Percentiles rank a stretch among this genome's conserved stretches.
phyloP scores from a whole-genome alignment of 108 stramenopile genomes.

The Skeletonema costatum region DNA sequence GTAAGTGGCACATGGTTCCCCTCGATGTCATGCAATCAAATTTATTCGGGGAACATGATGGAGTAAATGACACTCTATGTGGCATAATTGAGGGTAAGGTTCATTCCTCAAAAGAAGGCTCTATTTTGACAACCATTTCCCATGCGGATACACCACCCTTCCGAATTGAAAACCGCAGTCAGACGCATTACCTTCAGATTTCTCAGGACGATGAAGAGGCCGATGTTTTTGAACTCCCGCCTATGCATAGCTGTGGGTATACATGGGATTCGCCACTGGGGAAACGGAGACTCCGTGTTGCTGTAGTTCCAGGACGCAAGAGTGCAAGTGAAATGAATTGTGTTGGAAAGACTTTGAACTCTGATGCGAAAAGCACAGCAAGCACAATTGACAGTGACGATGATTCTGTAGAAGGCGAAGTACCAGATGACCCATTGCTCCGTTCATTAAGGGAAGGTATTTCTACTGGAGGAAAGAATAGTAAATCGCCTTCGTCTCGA shows the following conservation, averaged over 20 bases:
- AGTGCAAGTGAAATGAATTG: slow-evolving; percentile 1
- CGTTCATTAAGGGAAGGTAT: background rate
- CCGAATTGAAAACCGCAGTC: slow-evolving; percentile 28
- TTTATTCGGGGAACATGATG: slow-evolving; percentile 22
- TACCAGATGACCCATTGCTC: background rate
- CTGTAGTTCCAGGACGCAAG: background rate
- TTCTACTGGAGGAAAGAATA: background rate
- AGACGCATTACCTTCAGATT: slow-evolving; percentile 21
- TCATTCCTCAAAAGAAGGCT: slow-evolving; percentile 12
- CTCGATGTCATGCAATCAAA: background rate
- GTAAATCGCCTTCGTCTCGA: background rate
- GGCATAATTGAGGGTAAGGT: slow-evolving; percentile 21
- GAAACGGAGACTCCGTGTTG: background rate
- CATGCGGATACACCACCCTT: slow-evolving; percentile 24
- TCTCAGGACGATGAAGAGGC: slow-evolving; percentile 26
- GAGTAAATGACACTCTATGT: slow-evolving; percentile 14
- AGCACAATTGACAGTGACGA: slow-evolving; percentile 1
- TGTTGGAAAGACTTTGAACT: background rate
- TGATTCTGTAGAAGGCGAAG: background rate
- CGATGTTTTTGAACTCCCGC: slow-evolving; percentile 25
- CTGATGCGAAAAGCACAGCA: background rate
- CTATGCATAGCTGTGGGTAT: slow-evolving; percentile 22
- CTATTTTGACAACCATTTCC: slow-evolving; percentile 15
- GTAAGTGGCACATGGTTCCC: slow-evolving; percentile 32
- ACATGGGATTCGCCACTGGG: slow-evolving; percentile 4